A percentile compares a stretch with the other conserved stretches of the same genome.
Evolutionary conservation across 78 protist species (phyloP).

Genomic region (Cavenderia fasciculata): DNA sequence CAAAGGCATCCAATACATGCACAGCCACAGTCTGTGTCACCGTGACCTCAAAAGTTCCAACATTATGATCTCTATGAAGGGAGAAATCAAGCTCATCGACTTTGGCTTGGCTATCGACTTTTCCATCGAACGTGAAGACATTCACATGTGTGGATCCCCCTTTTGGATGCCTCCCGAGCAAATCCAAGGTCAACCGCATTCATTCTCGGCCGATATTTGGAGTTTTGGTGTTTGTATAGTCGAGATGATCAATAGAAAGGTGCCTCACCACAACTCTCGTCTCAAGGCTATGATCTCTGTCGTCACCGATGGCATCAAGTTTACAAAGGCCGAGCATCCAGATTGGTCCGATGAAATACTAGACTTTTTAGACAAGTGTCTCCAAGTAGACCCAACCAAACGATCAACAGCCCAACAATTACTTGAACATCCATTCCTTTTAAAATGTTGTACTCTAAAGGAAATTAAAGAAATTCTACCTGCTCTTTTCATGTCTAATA

Average conservation of each 20-base stretch:
- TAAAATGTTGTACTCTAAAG: conserved; percentile 13
- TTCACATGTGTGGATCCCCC: conserved; percentile 84
- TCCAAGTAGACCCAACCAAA: conserved; percentile 49
- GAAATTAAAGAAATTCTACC: conserved; percentile 55
- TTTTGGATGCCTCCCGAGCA: conserved; percentile 83
- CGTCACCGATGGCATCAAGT: conserved; percentile 43
- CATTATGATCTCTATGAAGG: conserved; percentile 73
- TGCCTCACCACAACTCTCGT: conserved; percentile 54
- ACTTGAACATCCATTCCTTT: conserved; percentile 46
- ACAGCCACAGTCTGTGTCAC: conserved; percentile 46
- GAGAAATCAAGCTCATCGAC: conserved; percentile 73
- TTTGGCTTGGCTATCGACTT: conserved; percentile 67
- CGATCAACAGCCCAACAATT: conserved; percentile 25
- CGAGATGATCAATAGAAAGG: conserved; percentile 43
- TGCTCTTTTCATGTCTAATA: conserved; percentile 47
- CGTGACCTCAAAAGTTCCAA: conserved; percentile 76
- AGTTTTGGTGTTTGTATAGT: conserved; percentile 79
- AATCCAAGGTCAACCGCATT: conserved; percentile 49
- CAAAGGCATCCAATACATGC: conserved; percentile 50
- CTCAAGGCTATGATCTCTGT: conserved; percentile 65
- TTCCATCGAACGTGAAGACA: conserved; percentile 17
- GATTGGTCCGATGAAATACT: conserved; percentile 28
- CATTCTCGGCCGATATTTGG: conserved; percentile 76
- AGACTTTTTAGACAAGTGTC: conserved; percentile 54
- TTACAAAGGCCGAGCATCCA: conserved; percentile 21